Evolutionary conservation across 2,329 filamentous ascomycete genomes (phyloP).

Genomic region (Exophiala lecanii-corni): DNA sequence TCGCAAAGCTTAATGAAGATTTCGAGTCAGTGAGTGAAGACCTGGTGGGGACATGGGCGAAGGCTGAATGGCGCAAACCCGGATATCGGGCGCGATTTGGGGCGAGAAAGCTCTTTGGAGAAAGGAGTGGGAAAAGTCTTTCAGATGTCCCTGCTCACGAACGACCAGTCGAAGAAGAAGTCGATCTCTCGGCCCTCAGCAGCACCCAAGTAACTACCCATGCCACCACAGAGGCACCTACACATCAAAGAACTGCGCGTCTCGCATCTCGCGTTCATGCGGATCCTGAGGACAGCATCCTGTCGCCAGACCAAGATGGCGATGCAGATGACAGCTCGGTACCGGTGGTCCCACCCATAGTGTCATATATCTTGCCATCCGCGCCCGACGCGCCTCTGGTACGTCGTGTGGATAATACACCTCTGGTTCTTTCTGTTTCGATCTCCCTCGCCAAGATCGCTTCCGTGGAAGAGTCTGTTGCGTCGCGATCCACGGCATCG

Average conservation of each 20-base stretch:
- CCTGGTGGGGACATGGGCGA: constrained; percentile 91
- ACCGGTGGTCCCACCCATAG: constrained; percentile 23
- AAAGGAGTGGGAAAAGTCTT: background rate
- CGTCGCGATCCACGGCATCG: constrained; percentile 57
- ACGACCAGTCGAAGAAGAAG: constrained; percentile 47
- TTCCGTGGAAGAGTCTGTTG: constrained; percentile 51
- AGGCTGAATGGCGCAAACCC: constrained; percentile 76
- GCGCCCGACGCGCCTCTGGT: constrained; percentile 60
- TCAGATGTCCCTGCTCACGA: constrained; percentile 32
- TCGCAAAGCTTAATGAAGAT: constrained; percentile 71
- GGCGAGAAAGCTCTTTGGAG: constrained; percentile 50
- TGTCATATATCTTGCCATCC: constrained; percentile 54
- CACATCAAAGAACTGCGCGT: constrained; percentile 10
- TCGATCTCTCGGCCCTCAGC: constrained; percentile 51
- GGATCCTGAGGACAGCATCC: constrained; percentile 20
- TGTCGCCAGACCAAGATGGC: constrained; percentile 16
- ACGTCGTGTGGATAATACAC: constrained; percentile 81
- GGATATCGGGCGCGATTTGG: constrained; percentile 22
- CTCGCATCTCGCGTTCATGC: constrained; percentile 33
- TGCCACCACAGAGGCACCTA: constrained; percentile 11
- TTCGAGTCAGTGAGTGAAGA: constrained; percentile 90
- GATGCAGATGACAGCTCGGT: constrained; percentile 16
- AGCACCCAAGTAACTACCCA: constrained; percentile 43
- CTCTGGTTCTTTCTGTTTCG: constrained; percentile 74
- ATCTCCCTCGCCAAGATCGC: constrained; percentile 80